Base-by-base conservation (phyloP, 805 yeast species). In the Hagleromyces aurorensis region DNA sequence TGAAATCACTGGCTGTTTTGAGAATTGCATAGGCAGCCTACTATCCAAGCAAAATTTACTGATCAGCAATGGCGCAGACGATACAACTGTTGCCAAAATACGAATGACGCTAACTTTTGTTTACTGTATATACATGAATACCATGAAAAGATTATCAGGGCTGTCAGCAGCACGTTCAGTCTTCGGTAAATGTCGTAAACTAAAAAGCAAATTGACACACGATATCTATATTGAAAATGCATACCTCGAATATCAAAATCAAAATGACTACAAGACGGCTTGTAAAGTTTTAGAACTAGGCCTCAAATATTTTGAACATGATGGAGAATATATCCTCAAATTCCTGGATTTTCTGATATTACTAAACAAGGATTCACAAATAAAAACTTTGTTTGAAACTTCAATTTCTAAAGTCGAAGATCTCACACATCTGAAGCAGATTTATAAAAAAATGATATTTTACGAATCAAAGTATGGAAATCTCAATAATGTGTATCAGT, bases 171-270 rank as follows among this genome's bases (percentile, higher is more conserved):
- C 94, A 2, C 69, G 97, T 38, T 51, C 63, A 14, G 64, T 83
- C 2, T 85, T 86, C 51, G 69, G 80, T 32, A 70, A 67, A 41
- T 79, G 81, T 6, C 72, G 94, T 44, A 73, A 75, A 48, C 69
- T 72, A 41, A 65, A 59, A 36, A 48, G 41, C 14, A 59, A 63
- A 7, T 57, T 80, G 23, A 78, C 93, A 1, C 75, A 76, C 61
- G 84, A 84, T 43, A 69, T 89, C 13, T 89, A 70, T 55, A 76
- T 78, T 13, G 89, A 83, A 36, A 79, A 81, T 46, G 95, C 96
- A 1, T 62, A 73, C 50, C 65, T 86, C 62, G 98, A 89, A 50
- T 76, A 70, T 43, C 64, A 64, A 41, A 74, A 72, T 43, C 66
- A 78, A 36, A 77, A 72, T 36, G 80, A 77, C 37, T 59, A 68